Conservation (phyloP, 2,329 filamentous ascomycete genomes). For the Nakataea oryzae region DNA sequence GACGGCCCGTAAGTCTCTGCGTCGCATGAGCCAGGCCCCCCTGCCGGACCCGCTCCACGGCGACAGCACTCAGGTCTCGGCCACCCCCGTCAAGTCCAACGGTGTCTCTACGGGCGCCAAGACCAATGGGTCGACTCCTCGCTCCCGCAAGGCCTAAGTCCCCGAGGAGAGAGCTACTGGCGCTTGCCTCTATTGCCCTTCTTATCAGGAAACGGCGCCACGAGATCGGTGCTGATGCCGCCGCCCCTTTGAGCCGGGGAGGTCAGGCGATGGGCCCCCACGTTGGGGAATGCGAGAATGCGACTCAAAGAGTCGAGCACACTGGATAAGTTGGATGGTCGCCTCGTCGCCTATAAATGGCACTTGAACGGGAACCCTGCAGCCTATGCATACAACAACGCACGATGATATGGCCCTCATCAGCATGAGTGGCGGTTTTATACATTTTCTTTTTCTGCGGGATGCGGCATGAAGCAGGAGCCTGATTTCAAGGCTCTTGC, state of each 20-base stretch:
- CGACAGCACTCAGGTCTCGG: slow-evolving; percentile 37
- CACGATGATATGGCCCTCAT: neutral
- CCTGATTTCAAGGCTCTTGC: neutral
- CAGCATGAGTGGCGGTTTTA: neutral
- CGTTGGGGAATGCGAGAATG: no score
- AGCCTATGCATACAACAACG: neutral
- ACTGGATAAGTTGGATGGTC: neutral
- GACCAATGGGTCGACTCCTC: slow-evolving; percentile 38
- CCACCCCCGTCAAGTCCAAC: slow-evolving; percentile 36
- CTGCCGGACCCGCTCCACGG: slow-evolving; percentile 72
- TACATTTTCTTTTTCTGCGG: neutral
- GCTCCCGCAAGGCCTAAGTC: slow-evolving; percentile 59
- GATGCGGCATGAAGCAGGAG: neutral
- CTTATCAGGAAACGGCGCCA: neutral
- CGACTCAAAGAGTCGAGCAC: neutral
- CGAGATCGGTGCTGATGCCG: neutral
- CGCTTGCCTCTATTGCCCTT: neutral
- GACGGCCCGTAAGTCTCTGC: slow-evolving; percentile 69
- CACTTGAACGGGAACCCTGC: neutral
- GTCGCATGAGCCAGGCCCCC: slow-evolving; percentile 53
- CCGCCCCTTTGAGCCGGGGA: neutral
- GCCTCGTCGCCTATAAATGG: neutral
- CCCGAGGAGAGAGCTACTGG: neutral
- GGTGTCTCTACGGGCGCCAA: slow-evolving; percentile 43
- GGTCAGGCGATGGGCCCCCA: no score